phyloP scores from a whole-genome alignment of 257 asterid species.

The Mitragyna speciosa region DNA sequence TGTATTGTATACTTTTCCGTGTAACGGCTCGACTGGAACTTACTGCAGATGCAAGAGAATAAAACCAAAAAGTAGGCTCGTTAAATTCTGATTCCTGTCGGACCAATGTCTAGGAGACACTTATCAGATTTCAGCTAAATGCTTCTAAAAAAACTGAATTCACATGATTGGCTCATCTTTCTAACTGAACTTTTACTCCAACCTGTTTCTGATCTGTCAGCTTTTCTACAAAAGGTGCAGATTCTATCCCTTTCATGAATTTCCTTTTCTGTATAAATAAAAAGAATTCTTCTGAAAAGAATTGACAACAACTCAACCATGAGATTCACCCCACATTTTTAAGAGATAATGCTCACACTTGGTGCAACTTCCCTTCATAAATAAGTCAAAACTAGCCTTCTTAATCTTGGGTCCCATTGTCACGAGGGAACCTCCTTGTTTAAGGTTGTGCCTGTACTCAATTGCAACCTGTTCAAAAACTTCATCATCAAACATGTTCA shows the following conservation, averaged over 20 bases:
- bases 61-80: not conserved
- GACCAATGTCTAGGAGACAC: not conserved
- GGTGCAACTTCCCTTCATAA: conserved; percentile 39
- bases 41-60: not conserved
- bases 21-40: not conserved
- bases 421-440: conserved; percentile 29
- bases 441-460: conserved; percentile 87
- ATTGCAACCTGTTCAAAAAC: conserved; percentile 77
- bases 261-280: not conserved
- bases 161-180: not conserved
- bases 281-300: not conserved
- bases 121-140: not conserved
- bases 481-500: conserved; percentile 89
- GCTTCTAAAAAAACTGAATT: not conserved
- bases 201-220: not conserved
- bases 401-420: conserved; percentile 36
- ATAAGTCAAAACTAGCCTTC: conserved; percentile 41
- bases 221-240: not conserved
- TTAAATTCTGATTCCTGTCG: not conserved
- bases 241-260: not conserved
- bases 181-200: not conserved
- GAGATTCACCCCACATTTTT: conserved; percentile 86
- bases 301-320: conserved; percentile 32
- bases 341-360: conserved; percentile 62
- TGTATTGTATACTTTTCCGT: no score